Conservation (phyloP, 164 flowering plant genomes). For the Tetracentron sinense region DNA sequence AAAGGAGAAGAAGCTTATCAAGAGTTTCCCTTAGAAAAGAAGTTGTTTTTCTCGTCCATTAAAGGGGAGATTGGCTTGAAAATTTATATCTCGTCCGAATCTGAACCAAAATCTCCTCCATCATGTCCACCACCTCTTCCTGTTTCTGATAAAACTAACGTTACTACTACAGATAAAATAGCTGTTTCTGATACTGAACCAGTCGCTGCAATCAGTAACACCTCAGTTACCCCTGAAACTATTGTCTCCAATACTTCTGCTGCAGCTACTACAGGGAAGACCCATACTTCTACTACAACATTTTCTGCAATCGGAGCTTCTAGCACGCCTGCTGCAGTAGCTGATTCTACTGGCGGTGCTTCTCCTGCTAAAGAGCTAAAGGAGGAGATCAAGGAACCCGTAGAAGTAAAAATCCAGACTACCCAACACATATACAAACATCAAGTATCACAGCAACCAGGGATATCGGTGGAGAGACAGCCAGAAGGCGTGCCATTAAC, state of each 20-base stretch:
- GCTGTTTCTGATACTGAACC: background rate
- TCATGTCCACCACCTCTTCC: background rate
- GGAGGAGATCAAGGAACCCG: too few species aligned
- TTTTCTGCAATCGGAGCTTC: background rate
- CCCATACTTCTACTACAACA: slow-evolving; percentile 2
- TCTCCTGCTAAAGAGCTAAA: background rate
- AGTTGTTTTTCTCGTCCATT: slow-evolving; percentile 10
- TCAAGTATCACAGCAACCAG: too few species aligned
- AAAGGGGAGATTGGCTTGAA: slow-evolving; percentile 13
- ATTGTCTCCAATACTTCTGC: background rate
- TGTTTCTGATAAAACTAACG: background rate
- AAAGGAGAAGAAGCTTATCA: slow-evolving; percentile 11
- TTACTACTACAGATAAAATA: background rate
- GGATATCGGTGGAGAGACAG: too few species aligned
- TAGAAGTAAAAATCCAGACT: too few species aligned
- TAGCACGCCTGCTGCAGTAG: background rate
- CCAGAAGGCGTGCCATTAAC: too few species aligned
- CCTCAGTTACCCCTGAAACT: background rate
- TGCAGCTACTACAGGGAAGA: background rate
- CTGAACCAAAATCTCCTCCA: slow-evolving; percentile 10
- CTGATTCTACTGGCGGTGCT: background rate
- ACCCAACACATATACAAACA: too few species aligned
- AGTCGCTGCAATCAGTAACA: background rate
- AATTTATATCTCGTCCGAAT: slow-evolving; percentile 12
- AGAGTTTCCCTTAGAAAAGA: slow-evolving; percentile 9